Evolutionary conservation across 805 yeast species (phyloP).

Genomic region (Grigorovia yakushimaensis): DNA sequence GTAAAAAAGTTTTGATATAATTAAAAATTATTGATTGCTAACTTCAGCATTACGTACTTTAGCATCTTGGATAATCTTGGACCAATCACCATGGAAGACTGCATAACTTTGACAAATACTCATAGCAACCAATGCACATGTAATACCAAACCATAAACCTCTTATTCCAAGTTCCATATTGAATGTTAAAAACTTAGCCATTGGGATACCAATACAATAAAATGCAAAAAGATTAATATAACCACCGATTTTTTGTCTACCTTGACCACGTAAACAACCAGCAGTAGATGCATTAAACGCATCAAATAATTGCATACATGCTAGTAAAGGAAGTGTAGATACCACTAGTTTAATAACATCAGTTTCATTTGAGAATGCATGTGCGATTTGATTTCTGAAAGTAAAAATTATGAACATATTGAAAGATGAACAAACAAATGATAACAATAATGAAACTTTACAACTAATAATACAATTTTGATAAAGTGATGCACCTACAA

Average conservation of each 20-base stretch:
- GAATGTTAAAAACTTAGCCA: constrained; percentile 47
- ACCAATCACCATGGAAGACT: constrained; percentile 28
- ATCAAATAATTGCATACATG: constrained; percentile 62
- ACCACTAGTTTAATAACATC: constrained; percentile 44
- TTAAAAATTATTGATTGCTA: not conserved
- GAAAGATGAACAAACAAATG: constrained; percentile 31
- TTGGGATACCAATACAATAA: constrained; percentile 51
- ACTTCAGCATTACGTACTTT: constrained; percentile 21
- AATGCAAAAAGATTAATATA: constrained; percentile 28
- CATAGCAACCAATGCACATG: constrained; percentile 26
- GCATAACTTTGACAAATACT: constrained; percentile 28
- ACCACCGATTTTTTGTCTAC: constrained; percentile 37
- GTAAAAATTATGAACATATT: constrained; percentile 39
- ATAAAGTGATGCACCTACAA: constrained; percentile 51
- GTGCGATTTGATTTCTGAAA: constrained; percentile 36
- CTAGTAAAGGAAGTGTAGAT: constrained; percentile 49
- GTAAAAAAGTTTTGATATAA: too few species aligned
- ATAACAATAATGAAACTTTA: constrained; percentile 34
- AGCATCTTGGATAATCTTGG: constrained; percentile 21
- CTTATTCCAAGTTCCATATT: constrained; percentile 38
- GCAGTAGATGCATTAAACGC: constrained; percentile 63
- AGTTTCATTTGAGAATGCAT: constrained; percentile 51
- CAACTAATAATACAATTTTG: constrained; percentile 38
- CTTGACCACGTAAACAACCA: constrained; percentile 72
- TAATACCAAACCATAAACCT: constrained; percentile 56